These are phyloP conservation scores for Colletotrichum falcatum DNA, from an alignment of 2,329 filamentous ascomycete species.

Conservation along the genomic window DNA sequence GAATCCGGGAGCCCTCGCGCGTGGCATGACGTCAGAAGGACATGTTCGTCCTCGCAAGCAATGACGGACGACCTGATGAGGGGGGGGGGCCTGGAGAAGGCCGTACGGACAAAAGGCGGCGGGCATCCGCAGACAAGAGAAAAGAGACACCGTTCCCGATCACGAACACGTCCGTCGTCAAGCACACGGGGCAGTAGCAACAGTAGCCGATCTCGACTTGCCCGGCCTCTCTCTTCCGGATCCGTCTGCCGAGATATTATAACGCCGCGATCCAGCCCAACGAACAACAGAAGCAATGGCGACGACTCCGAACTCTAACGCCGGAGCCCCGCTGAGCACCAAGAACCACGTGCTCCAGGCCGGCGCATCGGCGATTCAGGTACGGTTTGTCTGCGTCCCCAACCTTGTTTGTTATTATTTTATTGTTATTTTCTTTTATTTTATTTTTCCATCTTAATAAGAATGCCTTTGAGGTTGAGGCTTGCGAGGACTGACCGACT, in stretches of 20 bases:
- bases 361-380: conserved; percentile 70
- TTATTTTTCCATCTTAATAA: too few species aligned
- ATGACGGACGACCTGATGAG: not conserved
- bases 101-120: not conserved
- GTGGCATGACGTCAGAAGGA: conserved; percentile 36
- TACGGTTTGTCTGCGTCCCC: conserved; percentile 43
- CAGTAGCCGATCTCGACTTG: not conserved
- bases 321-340: conserved; percentile 63
- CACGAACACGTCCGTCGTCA: too few species aligned
- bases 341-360: conserved; percentile 71
- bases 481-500: not conserved
- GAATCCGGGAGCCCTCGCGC: not conserved
- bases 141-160: not conserved
- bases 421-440: too few species aligned
- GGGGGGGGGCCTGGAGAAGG: not conserved
- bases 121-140: too few species aligned
- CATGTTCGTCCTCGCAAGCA: not conserved
- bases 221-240: too few species aligned
- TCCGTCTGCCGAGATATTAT: too few species aligned
- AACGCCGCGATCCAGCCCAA: conserved; percentile 3
- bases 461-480: not conserved
- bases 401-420: not conserved
- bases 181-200: too few species aligned
- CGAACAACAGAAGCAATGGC: conserved; percentile 29
- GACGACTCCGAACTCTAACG: conserved; percentile 36